Conservation (phyloP, 2,329 filamentous ascomycete genomes). For the Xylariaceae sp. region DNA sequence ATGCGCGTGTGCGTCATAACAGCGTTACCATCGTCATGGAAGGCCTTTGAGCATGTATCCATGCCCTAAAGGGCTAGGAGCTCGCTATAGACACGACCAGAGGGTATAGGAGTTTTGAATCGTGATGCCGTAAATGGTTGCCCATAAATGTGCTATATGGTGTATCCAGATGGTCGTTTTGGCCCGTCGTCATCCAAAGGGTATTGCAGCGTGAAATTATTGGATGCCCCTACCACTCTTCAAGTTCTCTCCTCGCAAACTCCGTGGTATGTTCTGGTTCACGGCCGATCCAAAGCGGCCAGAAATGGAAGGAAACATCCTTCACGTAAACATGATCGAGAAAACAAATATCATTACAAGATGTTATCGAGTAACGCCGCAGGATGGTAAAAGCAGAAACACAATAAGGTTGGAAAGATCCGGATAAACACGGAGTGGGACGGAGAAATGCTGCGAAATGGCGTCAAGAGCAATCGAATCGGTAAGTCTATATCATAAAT, state of each 20-base stretch:
- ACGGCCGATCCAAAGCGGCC: slow-evolving; percentile 1
- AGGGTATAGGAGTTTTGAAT: slow-evolving; percentile 30
- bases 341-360: slow-evolving; percentile 29
- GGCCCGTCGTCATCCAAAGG: slow-evolving; percentile 27
- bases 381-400: slow-evolving; percentile 9
- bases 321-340: slow-evolving; percentile 16
- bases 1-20: slow-evolving; percentile 33
- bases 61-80: slow-evolving; percentile 10
- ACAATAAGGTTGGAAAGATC: slow-evolving; percentile 10
- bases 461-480: slow-evolving; percentile 12
- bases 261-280: background rate
- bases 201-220: slow-evolving; percentile 24
- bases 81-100: slow-evolving; percentile 20
- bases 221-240: background rate
- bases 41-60: slow-evolving; percentile 16
- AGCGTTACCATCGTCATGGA: slow-evolving; percentile 34
- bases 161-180: slow-evolving; percentile 30
- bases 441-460: slow-evolving; percentile 4
- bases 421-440: slow-evolving; percentile 1
- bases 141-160: slow-evolving; percentile 31
- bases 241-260: background rate
- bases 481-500: slow-evolving; percentile 32
- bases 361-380: slow-evolving; percentile 21
- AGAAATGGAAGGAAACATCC: slow-evolving; percentile 4
- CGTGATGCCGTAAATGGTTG: slow-evolving; percentile 34